phyloP scores from a whole-genome alignment of 306 rosid genomes.

The Betula pendula region DNA sequence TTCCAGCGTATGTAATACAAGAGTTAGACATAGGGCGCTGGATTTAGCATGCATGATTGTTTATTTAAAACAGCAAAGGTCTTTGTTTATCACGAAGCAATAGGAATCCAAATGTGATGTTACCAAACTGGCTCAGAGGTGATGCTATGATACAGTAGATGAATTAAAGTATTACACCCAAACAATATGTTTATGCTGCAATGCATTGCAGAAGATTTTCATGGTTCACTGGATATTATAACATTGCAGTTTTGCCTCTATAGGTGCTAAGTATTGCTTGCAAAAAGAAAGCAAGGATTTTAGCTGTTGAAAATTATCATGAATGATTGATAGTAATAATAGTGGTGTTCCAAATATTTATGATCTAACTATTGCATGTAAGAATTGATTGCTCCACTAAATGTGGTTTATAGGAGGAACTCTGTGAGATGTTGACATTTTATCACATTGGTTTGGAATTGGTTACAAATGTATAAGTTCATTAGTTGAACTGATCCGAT shows the following conservation, averaged over 20 bases:
- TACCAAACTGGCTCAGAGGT: neutral
- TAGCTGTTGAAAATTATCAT: neutral
- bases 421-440: too few species aligned
- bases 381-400: neutral
- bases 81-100: too few species aligned
- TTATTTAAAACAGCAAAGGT: too few species aligned
- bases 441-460: too few species aligned
- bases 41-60: too few species aligned
- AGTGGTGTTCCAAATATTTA: neutral
- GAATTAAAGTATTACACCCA: neutral
- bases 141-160: neutral
- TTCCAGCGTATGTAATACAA: neutral
- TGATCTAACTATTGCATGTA: neutral
- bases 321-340: neutral
- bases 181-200: neutral
- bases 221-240: neutral
- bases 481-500: neutral
- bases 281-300: neutral
- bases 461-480: too few species aligned
- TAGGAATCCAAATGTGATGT: too few species aligned
- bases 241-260: neutral
- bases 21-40: neutral
- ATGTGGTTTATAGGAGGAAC: neutral
- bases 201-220: neutral
- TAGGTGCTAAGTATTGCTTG: neutral